Evolutionary conservation across 2,329 filamentous ascomycete genomes (phyloP).

Genomic region (Verticillium zaregamsianum): DNA sequence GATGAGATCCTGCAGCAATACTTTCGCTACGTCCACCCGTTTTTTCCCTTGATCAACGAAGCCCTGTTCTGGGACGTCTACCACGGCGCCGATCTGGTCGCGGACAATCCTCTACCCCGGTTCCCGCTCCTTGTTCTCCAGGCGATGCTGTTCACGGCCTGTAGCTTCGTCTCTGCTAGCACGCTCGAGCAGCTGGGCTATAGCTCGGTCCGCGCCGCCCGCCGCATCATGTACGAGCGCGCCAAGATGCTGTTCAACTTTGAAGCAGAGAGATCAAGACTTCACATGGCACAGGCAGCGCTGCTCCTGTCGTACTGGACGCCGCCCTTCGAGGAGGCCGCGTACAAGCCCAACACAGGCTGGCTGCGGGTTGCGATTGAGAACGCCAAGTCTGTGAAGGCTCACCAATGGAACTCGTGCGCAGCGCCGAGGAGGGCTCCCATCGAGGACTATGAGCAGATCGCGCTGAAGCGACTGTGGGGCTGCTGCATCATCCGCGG

Average conservation of each 20-base stretch:
- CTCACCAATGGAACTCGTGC: neutral
- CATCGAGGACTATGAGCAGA: neutral
- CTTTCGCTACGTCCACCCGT: constrained; percentile 67
- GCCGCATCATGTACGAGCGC: neutral
- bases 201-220: neutral
- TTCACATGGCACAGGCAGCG: constrained; percentile 1
- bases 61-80: constrained; percentile 73
- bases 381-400: constrained; percentile 1
- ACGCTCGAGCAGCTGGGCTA: constrained; percentile 1
- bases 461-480: neutral
- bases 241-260: neutral
- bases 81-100: constrained; percentile 45
- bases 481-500: neutral
- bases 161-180: neutral
- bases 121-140: constrained; percentile 25
- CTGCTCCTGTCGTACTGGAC: neutral
- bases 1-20: constrained; percentile 72
- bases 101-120: neutral
- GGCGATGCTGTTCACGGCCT: neutral
- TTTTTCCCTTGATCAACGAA: constrained; percentile 69
- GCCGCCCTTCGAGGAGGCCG: neutral
- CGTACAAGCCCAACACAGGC: neutral
- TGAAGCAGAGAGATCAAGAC: neutral
- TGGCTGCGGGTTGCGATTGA: constrained; percentile 1
- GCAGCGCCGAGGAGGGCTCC: neutral